A percentile compares a stretch with the other conserved stretches of the same genome.
Conservation (phyloP, 345 rosid species). For the Lepidium aucheri region DNA sequence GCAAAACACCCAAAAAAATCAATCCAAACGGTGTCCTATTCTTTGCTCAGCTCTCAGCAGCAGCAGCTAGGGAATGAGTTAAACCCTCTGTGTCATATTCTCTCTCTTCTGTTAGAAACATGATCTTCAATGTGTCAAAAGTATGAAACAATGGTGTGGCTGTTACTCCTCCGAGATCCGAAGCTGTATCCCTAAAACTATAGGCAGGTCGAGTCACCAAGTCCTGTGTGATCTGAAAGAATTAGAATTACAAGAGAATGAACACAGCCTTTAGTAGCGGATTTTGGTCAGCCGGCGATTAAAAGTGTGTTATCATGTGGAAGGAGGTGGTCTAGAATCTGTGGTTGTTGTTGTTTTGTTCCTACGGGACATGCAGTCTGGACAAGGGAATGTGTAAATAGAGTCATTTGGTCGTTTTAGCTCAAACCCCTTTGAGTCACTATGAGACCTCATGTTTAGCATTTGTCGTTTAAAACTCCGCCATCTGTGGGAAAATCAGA, state of each 20-base stretch:
- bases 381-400: conserved; percentile 85
- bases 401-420: conserved; percentile 85
- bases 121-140: conserved; percentile 26
- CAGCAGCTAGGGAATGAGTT: conserved; percentile 10
- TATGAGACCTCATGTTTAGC: conserved; percentile 83
- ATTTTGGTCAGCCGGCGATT: background rate
- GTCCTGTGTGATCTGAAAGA: conserved; percentile 39
- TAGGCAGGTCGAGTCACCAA: conserved; percentile 1
- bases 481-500: conserved; percentile 46
- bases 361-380: conserved; percentile 86
- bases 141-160: conserved; percentile 25
- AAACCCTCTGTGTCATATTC: background rate
- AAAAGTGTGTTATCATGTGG: conserved; percentile 3
- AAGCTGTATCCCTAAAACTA: conserved; percentile 12
- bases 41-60: conserved; percentile 18
- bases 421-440: conserved; percentile 92
- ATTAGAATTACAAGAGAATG: conserved; percentile 26
- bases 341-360: conserved; percentile 48
- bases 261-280: conserved; percentile 23
- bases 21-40: conserved; percentile 15
- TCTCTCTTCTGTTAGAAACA: conserved; percentile 17
- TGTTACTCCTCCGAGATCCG: conserved; percentile 5
- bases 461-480: conserved; percentile 83
- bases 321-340: conserved; percentile 35
- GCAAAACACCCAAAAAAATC: background rate